phyloP scores from a whole-genome alignment of 176 grass and related monocot genomes.

The Rhipidocladum racemiflorum region DNA sequence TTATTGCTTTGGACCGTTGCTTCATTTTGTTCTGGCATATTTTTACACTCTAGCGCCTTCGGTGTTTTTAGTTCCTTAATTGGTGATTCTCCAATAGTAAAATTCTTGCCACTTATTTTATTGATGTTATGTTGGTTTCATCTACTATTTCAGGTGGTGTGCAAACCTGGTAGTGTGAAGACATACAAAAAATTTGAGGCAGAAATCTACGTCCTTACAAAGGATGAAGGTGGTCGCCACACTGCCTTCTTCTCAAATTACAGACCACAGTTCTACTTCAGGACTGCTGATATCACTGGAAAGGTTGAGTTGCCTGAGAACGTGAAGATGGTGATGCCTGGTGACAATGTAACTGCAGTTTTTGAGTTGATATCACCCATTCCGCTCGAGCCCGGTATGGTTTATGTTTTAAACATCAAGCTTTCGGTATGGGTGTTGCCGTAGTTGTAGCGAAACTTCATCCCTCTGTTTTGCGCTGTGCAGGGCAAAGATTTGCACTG shows the following conservation, averaged over 20 bases:
- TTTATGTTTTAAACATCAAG: neutral
- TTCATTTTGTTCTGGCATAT: neutral
- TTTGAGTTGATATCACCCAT: slow-evolving; percentile 83
- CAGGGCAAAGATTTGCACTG: slow-evolving; percentile 96
- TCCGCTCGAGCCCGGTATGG: slow-evolving; percentile 83
- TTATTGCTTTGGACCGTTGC: neutral
- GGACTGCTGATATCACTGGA: slow-evolving; percentile 90
- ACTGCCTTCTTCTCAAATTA: slow-evolving; percentile 85
- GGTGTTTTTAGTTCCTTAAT: neutral
- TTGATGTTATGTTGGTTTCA: neutral
- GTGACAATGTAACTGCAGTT: slow-evolving; percentile 79
- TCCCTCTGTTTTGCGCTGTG: neutral
- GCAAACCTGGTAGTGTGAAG: slow-evolving; percentile 79
- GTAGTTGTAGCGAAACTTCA: neutral
- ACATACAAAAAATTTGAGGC: slow-evolving; percentile 88
- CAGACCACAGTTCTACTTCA: slow-evolving; percentile 93
- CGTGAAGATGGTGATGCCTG: slow-evolving; percentile 89
- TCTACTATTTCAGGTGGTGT: slow-evolving; percentile 64
- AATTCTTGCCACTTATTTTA: neutral
- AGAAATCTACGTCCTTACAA: slow-evolving; percentile 83
- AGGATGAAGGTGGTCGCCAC: slow-evolving; percentile 95
- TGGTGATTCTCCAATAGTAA: neutral
- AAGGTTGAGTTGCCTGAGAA: slow-evolving; percentile 62
- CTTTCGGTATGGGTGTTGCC: neutral
- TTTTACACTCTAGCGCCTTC: neutral